phyloP scores from a whole-genome alignment of 1,139 yeast genomes.

The Magnusiomyces suaveolens region DNA sequence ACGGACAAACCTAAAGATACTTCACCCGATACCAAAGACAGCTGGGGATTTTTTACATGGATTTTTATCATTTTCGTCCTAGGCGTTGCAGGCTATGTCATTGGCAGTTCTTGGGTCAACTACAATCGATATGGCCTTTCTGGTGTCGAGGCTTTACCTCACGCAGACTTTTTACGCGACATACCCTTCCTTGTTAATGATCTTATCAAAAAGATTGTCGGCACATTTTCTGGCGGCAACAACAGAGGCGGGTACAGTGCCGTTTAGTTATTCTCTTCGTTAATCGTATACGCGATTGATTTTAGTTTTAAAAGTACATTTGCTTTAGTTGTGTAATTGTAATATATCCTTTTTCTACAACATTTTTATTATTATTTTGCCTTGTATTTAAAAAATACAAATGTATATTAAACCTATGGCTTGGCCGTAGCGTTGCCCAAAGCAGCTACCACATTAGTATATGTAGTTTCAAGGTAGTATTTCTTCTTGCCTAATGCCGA shows the following conservation, averaged over 20 bases:
- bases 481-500: conserved; percentile 58
- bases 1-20: no score
- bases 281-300: no score
- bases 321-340: no score
- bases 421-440: conserved; percentile 37
- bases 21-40: no score
- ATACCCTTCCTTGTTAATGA: conserved; percentile 72
- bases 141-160: conserved; percentile 38
- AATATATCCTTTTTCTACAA: no score
- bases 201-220: conserved; percentile 57
- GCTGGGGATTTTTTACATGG: conserved; percentile 34
- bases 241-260: conserved; percentile 87
- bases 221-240: conserved; percentile 67
- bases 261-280: conserved; percentile 45
- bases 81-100: conserved; percentile 58
- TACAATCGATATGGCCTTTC: conserved; percentile 32
- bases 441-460: conserved; percentile 60
- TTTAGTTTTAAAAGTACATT: no score
- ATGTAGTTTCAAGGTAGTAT: conserved; percentile 63
- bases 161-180: conserved; percentile 51
- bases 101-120: conserved; percentile 74
- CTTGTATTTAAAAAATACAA: no score
- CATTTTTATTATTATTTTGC: no score
- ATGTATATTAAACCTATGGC: no score
- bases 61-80: conserved; percentile 45